phyloP scores from a whole-genome alignment of 805 yeast species.

The Myxozyma sirexii region DNA sequence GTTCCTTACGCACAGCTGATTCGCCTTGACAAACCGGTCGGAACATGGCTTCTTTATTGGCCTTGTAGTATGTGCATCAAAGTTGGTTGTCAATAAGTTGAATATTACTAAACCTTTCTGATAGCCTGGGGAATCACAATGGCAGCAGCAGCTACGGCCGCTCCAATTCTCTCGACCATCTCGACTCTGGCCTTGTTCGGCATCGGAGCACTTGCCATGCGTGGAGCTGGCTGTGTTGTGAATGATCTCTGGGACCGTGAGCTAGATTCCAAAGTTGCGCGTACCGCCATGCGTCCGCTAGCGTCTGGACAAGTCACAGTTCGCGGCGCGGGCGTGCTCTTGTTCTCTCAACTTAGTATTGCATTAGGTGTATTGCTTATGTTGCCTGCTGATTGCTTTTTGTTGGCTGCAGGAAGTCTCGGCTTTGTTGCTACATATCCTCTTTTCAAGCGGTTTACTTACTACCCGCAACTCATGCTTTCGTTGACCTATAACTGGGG shows the following conservation, averaged over 20 bases:
- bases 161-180: conserved; percentile 64
- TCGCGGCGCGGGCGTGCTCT: conserved; percentile 67
- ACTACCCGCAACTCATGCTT: conserved; percentile 87
- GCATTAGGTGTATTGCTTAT: conserved; percentile 73
- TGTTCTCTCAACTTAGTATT: conserved; percentile 70
- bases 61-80: conserved; percentile 57
- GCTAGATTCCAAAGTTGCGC: conserved; percentile 78
- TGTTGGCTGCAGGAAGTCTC: conserved; percentile 78
- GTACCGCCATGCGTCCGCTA: conserved; percentile 91
- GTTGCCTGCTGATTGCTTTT: conserved; percentile 80
- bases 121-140: conserved; percentile 85
- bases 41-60: conserved; percentile 76
- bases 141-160: conserved; percentile 73
- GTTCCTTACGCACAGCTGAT: conserved; percentile 91
- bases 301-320: conserved; percentile 81
- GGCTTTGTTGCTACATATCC: conserved; percentile 87
- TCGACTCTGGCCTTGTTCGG: conserved; percentile 72
- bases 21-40: conserved; percentile 95
- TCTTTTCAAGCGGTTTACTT: conserved; percentile 88
- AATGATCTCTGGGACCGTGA: conserved; percentile 86
- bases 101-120: too few species aligned
- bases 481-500: conserved; percentile 94
- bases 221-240: conserved; percentile 97
- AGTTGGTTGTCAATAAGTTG: too few species aligned
- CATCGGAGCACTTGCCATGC: conserved; percentile 84